Evolutionary conservation across 495 filamentous ascomycete species (phyloP), one percentile per base, ranked within the genome.

Genomic region (Aspergillus hancockii): DNA sequence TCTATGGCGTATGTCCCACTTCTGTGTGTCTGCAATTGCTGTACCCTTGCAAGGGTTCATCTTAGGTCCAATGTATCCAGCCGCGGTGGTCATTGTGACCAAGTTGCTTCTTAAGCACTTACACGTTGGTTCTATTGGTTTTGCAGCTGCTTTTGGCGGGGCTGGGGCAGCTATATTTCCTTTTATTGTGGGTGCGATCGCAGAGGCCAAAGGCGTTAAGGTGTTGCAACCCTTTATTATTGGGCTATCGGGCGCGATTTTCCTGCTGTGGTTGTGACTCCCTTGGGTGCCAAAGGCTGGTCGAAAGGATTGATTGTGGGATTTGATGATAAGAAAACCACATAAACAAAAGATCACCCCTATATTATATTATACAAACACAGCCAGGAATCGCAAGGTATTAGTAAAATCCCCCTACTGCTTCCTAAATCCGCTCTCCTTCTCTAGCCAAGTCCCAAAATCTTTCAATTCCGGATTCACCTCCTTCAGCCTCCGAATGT

Each of bases 101-200:
- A 90, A 91, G 67, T 76, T 93, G 14, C 78, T 94, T 14, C 90
- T 90, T 4, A 77, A 75, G 30, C 83, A 90, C 62, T 75, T 91
- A 21, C 90, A 93, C 67, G 87, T 93, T 41, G 82, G 81, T 51
- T 85, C 87, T 8, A 88, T 94, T 57, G 90, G 90, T 0, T 93
- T 93, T 62, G 88, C 88, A 7, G 86, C 88, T 41, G 90, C 90
- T 0, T 86, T 91, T 67, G 90, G 89, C 0, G 86, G 88, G 7
- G 82, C 81, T 8, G 89, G 89, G 0, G 89, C 83, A 2, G 87
- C 88, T 0, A 64, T 91, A 0, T 82, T 92, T 52, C 89, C 89
- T 0, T 92, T 91, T 64, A 83, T 83, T 9, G 84, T 90, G 12
- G 88, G 88, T 2, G 85, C 85, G 2, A 86, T 91, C 71, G 88